phyloP scores from a whole-genome alignment of 352 stramenopile species.

The Lagenidium giganteum region DNA sequence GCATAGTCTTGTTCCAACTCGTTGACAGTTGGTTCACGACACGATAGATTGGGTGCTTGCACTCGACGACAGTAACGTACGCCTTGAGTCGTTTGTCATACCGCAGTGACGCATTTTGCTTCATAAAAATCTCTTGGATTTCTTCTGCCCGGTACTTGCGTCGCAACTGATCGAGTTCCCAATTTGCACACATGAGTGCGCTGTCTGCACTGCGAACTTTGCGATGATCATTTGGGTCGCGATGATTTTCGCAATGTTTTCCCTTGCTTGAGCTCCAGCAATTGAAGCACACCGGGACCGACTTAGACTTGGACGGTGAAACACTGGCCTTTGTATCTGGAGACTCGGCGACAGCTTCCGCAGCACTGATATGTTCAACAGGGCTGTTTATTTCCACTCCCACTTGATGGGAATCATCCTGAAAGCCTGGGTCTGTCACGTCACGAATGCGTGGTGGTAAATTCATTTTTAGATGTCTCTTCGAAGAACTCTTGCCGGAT shows the following conservation, averaged over 20 bases:
- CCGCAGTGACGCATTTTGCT: slow-evolving; percentile 78
- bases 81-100: slow-evolving; percentile 85
- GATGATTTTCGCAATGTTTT: slow-evolving; percentile 70
- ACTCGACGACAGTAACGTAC: slow-evolving; percentile 88
- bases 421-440: slow-evolving; percentile 66
- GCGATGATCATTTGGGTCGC: slow-evolving; percentile 37
- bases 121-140: slow-evolving; percentile 92
- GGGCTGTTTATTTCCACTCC: too few relatives aligned
- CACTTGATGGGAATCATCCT: too few relatives aligned
- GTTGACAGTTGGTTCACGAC: slow-evolving; percentile 36
- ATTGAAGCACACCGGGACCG: slow-evolving; percentile 79
- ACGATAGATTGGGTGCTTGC: slow-evolving; percentile 90
- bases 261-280: slow-evolving; percentile 90
- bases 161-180: slow-evolving; percentile 84
- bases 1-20: slow-evolving; percentile 86
- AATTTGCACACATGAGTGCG: slow-evolving; percentile 90
- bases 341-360: background rate
- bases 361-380: background rate
- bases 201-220: slow-evolving; percentile 59
- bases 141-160: slow-evolving; percentile 86
- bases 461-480: slow-evolving; percentile 2
- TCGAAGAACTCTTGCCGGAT: slow-evolving; percentile 1
- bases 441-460: slow-evolving; percentile 62
- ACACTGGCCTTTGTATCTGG: slow-evolving; percentile 10
- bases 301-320: slow-evolving; percentile 1